phyloP scores from a whole-genome alignment of 108 stramenopile species.

The Skeletonema menzelii region DNA sequence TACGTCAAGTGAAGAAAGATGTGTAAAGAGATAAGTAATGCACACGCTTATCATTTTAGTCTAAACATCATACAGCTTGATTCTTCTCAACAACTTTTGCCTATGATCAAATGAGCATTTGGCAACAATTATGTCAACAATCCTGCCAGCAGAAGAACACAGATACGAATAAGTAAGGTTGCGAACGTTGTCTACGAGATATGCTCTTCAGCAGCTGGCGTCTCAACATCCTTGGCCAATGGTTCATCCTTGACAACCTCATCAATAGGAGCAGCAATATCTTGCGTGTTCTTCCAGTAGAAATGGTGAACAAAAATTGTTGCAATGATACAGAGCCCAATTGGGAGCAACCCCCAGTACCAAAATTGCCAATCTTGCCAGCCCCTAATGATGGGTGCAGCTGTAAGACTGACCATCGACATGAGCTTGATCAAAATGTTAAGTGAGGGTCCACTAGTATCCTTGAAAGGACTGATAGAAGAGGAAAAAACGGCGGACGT shows the following conservation, averaged over 20 bases:
- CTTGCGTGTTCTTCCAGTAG: constrained; percentile 50
- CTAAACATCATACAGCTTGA: not conserved
- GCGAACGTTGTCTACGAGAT: not conserved
- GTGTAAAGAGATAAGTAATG: not conserved
- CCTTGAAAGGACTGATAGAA: constrained; percentile 70
- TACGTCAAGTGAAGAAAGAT: not conserved
- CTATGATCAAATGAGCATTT: not conserved
- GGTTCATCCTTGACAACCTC: constrained; percentile 13
- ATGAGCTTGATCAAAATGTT: constrained; percentile 95
- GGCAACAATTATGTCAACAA: not conserved
- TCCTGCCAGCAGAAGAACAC: not conserved
- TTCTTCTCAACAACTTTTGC: not conserved
- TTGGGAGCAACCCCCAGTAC: constrained; percentile 76
- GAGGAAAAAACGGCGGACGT: not conserved
- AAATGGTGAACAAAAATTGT: constrained; percentile 53
- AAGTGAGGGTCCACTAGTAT: constrained; percentile 87
- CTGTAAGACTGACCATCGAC: constrained; percentile 82
- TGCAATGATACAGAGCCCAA: constrained; percentile 63
- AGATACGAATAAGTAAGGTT: not conserved
- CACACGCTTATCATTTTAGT: not conserved
- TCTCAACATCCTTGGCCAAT: constrained; percentile 8
- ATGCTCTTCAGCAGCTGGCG: not conserved
- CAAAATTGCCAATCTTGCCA: constrained; percentile 62
- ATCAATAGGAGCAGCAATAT: constrained; percentile 44
- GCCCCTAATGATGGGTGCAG: constrained; percentile 70